Evolutionary conservation across 2,329 filamentous ascomycete genomes (phyloP).

Genomic region (Annulohypoxylon truncatum): DNA sequence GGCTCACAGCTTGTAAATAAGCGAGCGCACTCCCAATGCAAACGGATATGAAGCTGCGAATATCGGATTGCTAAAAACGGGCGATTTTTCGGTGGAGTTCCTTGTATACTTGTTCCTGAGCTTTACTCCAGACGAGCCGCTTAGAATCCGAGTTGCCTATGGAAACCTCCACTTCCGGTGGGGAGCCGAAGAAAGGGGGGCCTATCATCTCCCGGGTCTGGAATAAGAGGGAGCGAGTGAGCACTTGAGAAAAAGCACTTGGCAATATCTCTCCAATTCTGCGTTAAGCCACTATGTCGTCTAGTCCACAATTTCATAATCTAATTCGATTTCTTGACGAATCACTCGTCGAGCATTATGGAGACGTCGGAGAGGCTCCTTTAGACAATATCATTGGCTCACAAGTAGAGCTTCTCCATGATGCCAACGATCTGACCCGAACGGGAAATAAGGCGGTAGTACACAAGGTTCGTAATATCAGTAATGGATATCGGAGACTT

Average conservation of each 20-base stretch:
- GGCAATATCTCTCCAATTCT: background rate
- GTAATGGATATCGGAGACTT: background rate
- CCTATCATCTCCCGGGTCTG: background rate
- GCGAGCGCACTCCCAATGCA: background rate
- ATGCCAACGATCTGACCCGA: background rate
- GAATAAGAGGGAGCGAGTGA: slow-evolving; percentile 1
- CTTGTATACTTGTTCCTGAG: background rate
- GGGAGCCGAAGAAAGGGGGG: background rate
- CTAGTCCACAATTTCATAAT: slow-evolving; percentile 8
- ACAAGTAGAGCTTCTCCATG: slow-evolving; percentile 11
- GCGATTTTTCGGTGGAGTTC: background rate
- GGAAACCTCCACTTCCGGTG: slow-evolving; percentile 13
- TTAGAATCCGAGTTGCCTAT: background rate
- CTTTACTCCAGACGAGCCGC: background rate
- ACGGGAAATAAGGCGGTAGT: slow-evolving; percentile 14
- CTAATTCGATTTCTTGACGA: slow-evolving; percentile 24
- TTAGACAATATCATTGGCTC: slow-evolving; percentile 16
- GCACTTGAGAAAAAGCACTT: background rate
- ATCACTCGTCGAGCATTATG: slow-evolving; percentile 13
- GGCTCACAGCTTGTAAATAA: background rate
- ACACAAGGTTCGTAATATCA: background rate
- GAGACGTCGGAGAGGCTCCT: slow-evolving; percentile 2
- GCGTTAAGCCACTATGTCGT: background rate
- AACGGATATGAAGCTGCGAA: background rate
- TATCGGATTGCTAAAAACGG: background rate